Base-by-base conservation (phyloP, 306 rosid species). In the Ochetophila trinervis region DNA sequence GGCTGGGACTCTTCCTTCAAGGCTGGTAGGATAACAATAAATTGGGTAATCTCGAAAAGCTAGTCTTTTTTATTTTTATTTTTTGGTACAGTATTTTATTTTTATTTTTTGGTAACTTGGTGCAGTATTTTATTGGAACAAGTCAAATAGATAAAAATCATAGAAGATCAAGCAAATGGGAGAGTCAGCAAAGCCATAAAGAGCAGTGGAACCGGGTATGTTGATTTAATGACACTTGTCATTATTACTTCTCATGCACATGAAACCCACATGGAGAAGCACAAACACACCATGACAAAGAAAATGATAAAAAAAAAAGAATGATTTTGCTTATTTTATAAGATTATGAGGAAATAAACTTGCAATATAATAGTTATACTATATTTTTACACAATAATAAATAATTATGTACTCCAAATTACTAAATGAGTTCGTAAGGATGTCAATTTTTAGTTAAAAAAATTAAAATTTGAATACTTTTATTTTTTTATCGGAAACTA, bases 201-300 rank as follows among this genome's bases (percentile, higher is more conserved):
- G 67, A 44, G 42, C 11, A 27, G 32, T 27, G 32, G 32, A 27
- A 27, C 32, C 32, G 32, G 32, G 32, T 27, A 27, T 27, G 32
- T 27, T 27, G 32, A 27, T 27, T 27, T 21, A 18, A 11, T 18
- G 60, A 32, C 58, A 62, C 78, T 67, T 62, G 47, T 57, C 53
- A 55, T 27, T 24, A 71, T 65, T 19, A 52, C 56, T 22, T 54
- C 14, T 71, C 18, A 19, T 35, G 48, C 73, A 53, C 80, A 70
- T 59, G 76, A 51, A 36, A 34, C 37, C 27, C 69, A 62, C 74
- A 67, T 72, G 71, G 52, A 50, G 48, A 50, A 53, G 13, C 68
- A 44, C 53, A 66, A 56, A 42, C 60, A 35, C 7, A 42, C 35
- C 45, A 8, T 40, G 45, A 40, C 32, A 27, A 27, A 27, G 32